Percentiles rank a stretch among this genome's conserved stretches.
These are phyloP conservation scores for Cornus controversa DNA, from an alignment of 148 eudicot genomes.

Conservation along the genomic window DNA sequence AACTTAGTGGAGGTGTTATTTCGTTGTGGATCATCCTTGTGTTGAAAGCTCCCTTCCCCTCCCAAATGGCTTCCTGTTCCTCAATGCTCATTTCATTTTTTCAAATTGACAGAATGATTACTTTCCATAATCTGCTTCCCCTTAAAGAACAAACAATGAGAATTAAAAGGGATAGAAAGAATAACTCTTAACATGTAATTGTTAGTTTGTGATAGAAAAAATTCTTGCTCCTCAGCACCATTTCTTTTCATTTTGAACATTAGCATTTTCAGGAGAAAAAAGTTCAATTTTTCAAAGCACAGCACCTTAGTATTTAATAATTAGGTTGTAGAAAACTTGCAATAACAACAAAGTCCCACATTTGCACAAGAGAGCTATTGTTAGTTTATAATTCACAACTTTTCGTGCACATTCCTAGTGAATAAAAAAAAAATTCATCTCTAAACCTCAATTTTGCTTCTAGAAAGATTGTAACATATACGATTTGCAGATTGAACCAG, in stretches of 20 bases:
- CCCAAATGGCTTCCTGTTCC: neutral
- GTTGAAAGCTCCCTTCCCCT: no score
- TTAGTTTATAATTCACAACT: neutral
- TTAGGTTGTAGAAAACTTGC: neutral
- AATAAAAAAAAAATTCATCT: neutral
- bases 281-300: neutral
- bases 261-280: neutral
- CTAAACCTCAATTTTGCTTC: neutral
- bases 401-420: neutral
- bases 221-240: neutral
- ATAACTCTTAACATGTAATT: neutral
- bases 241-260: conserved; percentile 3
- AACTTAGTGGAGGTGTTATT: no score
- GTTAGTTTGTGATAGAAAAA: neutral
- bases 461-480: neutral
- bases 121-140: neutral
- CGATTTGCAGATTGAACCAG: conserved; percentile 60
- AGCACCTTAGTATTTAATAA: neutral
- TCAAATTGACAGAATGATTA: neutral
- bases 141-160: neutral
- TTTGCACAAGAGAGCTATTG: neutral
- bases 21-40: no score
- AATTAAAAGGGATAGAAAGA: neutral
- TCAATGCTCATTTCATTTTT: neutral
- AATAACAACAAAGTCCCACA: neutral